phyloP scores from a whole-genome alignment of 805 yeast genomes.

The Huiozyma sinensis region DNA sequence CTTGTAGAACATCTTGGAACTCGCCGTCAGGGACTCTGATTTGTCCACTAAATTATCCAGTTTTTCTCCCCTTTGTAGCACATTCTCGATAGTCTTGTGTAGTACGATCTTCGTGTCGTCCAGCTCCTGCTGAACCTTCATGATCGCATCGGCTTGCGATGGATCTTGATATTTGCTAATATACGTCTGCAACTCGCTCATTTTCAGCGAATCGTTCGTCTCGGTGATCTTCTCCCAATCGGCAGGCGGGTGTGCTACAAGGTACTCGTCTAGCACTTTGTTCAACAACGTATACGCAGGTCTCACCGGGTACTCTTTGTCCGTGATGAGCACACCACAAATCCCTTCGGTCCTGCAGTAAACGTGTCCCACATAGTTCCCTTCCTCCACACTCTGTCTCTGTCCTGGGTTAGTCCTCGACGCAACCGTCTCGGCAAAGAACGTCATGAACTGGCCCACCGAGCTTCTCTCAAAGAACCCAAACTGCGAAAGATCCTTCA shows the following conservation, averaged over 20 bases:
- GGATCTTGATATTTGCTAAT: slow-evolving; percentile 90
- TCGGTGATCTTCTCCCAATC: slow-evolving; percentile 53
- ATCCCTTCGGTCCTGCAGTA: slow-evolving; percentile 84
- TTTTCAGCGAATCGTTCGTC: slow-evolving; percentile 27
- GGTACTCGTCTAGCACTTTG: slow-evolving; percentile 83
- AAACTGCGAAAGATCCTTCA: slow-evolving; percentile 75
- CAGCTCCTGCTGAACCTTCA: slow-evolving; percentile 95
- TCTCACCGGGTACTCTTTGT: slow-evolving; percentile 91
- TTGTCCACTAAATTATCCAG: slow-evolving; percentile 90
- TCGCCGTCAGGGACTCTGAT: slow-evolving; percentile 80
- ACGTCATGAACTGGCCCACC: slow-evolving; percentile 89
- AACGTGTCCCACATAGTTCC: slow-evolving; percentile 82
- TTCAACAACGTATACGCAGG: slow-evolving; percentile 91
- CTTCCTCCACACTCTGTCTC: slow-evolving; percentile 91
- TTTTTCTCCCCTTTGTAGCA: slow-evolving; percentile 92
- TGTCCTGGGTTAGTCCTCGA: slow-evolving; percentile 81
- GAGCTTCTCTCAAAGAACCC: slow-evolving; percentile 77
- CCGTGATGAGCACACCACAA: slow-evolving; percentile 85
- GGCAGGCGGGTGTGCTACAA: slow-evolving; percentile 64
- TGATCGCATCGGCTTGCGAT: slow-evolving; percentile 87
- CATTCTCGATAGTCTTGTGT: slow-evolving; percentile 91
- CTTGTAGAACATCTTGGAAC: slow-evolving; percentile 89
- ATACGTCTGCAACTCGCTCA: slow-evolving; percentile 50
- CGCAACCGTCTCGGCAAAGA: slow-evolving; percentile 83
- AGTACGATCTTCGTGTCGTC: slow-evolving; percentile 95